A percentile compares a stretch with the other conserved stretches of the same genome.
These are phyloP conservation scores for Penicillium sp. DNA, from an alignment of 2,329 filamentous ascomycete genomes.

Conservation along the genomic window DNA sequence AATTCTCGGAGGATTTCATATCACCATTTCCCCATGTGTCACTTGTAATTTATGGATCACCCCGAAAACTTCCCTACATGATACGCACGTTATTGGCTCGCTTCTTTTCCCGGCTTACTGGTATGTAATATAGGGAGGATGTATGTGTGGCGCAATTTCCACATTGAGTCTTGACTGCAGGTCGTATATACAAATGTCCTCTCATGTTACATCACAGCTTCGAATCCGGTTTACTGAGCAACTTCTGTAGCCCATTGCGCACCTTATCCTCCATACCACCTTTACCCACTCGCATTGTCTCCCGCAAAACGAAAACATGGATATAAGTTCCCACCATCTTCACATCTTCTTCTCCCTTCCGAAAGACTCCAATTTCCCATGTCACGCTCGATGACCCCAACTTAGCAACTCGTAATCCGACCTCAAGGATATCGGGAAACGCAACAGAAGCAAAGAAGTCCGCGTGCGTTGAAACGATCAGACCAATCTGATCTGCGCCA, in stretches of 20 bases:
- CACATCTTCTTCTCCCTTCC: slow-evolving; percentile 69
- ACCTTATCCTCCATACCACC: slow-evolving; percentile 51
- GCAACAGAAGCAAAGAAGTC: slow-evolving; percentile 81
- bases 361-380: slow-evolving; percentile 88
- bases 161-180: neutral
- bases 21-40: neutral
- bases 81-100: neutral
- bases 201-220: slow-evolving; percentile 27
- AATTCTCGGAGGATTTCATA: neutral
- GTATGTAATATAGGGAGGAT: neutral
- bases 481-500: slow-evolving; percentile 66
- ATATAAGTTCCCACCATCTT: slow-evolving; percentile 84
- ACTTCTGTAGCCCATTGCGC: slow-evolving; percentile 57
- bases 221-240: slow-evolving; percentile 43
- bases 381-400: slow-evolving; percentile 83
- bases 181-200: neutral
- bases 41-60: neutral
- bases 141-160: neutral
- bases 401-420: slow-evolving; percentile 79
- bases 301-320: slow-evolving; percentile 83
- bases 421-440: slow-evolving; percentile 79
- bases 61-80: neutral
- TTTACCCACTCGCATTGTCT: slow-evolving; percentile 65
- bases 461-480: slow-evolving; percentile 82
- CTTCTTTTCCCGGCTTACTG: neutral